These are phyloP conservation scores for Paratinospora sagittata DNA, from an alignment of 164 flowering plant species.

Conservation along the genomic window DNA sequence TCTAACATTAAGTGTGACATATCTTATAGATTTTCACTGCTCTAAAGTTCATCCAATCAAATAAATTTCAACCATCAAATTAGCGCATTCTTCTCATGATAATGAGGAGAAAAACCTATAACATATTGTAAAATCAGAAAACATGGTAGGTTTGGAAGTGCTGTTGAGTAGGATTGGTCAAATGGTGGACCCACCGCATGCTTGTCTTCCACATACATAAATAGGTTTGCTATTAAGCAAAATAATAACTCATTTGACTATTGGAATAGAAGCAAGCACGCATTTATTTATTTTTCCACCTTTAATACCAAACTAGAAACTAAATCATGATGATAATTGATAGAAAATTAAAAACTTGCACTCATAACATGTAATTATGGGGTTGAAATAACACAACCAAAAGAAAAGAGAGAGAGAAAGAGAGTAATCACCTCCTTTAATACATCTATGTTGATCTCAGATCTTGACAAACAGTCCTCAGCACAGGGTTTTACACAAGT, in stretches of 20 bases:
- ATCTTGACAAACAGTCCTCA: slow-evolving; percentile 67
- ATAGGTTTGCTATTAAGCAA: no score
- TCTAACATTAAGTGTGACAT: neutral
- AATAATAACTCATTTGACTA: no score
- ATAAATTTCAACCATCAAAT: no score
- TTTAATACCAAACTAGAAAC: neutral
- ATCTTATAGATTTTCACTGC: no score
- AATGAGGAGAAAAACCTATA: neutral
- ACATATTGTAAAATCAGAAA: neutral
- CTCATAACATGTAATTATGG: neutral
- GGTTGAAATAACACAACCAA: no score
- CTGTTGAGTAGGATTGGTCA: neutral
- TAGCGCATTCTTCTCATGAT: neutral
- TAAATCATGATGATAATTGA: neutral
- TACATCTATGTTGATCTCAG: slow-evolving; percentile 87
- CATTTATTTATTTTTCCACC: neutral
- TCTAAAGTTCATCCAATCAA: no score
- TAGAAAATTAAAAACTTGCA: neutral
- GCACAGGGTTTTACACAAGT: slow-evolving; percentile 59
- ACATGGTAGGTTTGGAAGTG: neutral
- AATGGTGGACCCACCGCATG: no score
- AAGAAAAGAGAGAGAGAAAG: neutral
- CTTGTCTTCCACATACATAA: no score
- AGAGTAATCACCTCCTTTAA: slow-evolving; percentile 78
- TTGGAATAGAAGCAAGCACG: neutral